Conservation (phyloP, 2,329 filamentous ascomycete species). For the Ceratocystis cubensis region DNA sequence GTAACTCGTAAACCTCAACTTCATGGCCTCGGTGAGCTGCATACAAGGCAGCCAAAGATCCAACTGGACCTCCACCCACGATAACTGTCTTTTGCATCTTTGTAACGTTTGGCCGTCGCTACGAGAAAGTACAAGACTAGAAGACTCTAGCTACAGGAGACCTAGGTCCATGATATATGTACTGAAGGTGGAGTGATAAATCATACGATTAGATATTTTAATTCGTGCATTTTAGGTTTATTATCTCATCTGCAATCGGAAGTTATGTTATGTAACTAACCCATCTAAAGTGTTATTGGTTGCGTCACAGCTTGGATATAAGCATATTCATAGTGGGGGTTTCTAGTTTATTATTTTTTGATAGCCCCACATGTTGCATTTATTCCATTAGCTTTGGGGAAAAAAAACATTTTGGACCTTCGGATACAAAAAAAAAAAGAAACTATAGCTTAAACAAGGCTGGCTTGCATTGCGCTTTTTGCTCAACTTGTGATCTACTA, state of each 20-base stretch:
- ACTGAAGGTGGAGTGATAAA: neutral
- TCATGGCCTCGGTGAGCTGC: slow-evolving; percentile 76
- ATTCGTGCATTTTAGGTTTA: neutral
- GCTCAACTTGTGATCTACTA: neutral
- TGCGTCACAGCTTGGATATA: slow-evolving; percentile 5
- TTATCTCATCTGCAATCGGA: neutral
- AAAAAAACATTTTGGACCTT: neutral
- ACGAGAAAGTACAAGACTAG: neutral
- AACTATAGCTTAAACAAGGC: neutral
- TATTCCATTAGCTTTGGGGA: neutral
- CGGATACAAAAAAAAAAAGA: neutral
- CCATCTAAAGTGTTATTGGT: neutral
- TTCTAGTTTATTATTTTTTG: neutral
- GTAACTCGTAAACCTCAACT: slow-evolving; percentile 88
- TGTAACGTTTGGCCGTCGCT: neutral
- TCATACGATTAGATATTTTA: slow-evolving; percentile 4
- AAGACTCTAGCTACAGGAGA: neutral
- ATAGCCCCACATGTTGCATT: neutral
- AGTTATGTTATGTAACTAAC: neutral
- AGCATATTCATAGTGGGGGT: neutral
- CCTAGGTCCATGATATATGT: neutral
- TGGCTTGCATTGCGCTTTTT: neutral
- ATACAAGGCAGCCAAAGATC: slow-evolving; percentile 82
- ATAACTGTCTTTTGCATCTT: slow-evolving; percentile 57
- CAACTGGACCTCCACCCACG: slow-evolving; percentile 86